These are phyloP conservation scores for Xylariaceae sp. DNA, from an alignment of 2,329 filamentous ascomycete species.

Conservation along the genomic window DNA sequence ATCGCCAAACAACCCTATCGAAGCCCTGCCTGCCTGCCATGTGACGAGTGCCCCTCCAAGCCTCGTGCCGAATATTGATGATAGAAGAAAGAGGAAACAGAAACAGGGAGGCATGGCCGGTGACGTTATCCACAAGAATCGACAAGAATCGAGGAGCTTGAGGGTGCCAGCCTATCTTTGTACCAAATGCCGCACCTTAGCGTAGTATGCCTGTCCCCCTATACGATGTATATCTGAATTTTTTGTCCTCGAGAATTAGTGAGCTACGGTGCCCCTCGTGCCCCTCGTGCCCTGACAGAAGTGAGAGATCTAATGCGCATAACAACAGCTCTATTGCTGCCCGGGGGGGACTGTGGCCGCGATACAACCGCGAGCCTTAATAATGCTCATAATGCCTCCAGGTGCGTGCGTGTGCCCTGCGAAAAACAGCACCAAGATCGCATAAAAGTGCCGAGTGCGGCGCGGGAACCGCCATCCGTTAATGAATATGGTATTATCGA, in stretches of 20 bases:
- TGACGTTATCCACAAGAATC: conserved; percentile 20
- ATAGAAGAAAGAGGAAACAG: conserved; percentile 29
- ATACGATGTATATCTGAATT: conserved; percentile 17
- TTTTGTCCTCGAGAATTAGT: conserved; percentile 16
- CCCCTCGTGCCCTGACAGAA: conserved; percentile 13
- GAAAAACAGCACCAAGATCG: conserved; percentile 24
- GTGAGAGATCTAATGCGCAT: conserved; percentile 20
- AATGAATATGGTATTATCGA: conserved; percentile 1
- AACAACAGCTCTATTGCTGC: conserved; percentile 17
- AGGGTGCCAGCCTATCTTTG: conserved; percentile 13
- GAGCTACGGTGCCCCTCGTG: conserved; percentile 6
- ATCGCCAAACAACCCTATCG: conserved; percentile 33
- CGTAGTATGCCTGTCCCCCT: conserved; percentile 16
- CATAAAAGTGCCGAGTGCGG: conserved; percentile 21
- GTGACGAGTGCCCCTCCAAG: conserved; percentile 30
- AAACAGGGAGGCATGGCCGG: conserved; percentile 18
- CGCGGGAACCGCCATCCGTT: conserved; percentile 5
- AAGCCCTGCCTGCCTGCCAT: conserved; percentile 30
- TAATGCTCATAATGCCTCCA: conserved; percentile 23
- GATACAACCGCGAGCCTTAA: conserved; percentile 22
- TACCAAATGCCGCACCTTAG: conserved; percentile 18
- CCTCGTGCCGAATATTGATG: conserved; percentile 26
- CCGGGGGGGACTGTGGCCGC: conserved; percentile 17
- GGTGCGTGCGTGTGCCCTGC: conserved; percentile 24
- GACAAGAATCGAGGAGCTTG: conserved; percentile 19